Base-by-base conservation (phyloP, 2,329 filamentous ascomycete species). In the Talaromyces rugulosus region DNA sequence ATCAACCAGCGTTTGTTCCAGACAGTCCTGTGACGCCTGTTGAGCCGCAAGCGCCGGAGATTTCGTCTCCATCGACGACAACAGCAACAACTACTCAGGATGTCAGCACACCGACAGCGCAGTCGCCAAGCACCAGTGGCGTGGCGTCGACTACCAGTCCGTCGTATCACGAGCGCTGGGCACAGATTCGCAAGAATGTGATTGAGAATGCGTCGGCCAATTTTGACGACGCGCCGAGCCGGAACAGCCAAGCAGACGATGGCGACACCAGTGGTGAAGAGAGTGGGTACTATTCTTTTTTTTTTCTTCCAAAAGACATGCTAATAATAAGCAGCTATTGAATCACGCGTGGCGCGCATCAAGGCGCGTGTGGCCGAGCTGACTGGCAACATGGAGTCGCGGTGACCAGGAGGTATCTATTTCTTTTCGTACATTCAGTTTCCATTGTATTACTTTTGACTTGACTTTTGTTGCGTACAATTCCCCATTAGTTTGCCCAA, bases 301-400 rank as follows among this genome's bases (percentile, higher is more conserved):
- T 33, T 33, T 33, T 33, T 9, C 5, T 14, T 40, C n/a, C 1
- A n/a, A 6, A 16, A 40, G 7, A n/a, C 4, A 34, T 4, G 36
- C 30, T 53, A 31, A 53, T 31, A 16, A 33, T 53, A 47, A 9
- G 30, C 14, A 96, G 92, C 93, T 40, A 98, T 98, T 71, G 95
- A 99, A 77, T 93, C 92, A 56, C 91, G 95, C 67, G 95, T 98
- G 63, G 95, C 95, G 56, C 90, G 95, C 66, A 99, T 99, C 84
- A 98, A 97, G 80, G 95, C 95, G 63, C 89, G 95, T 65, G 95
- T 99, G 62, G 95, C 95, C 58, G 92, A 97, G 75, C 80, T 99
- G 69, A 99, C 95, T 1, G 89, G 89, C 69, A 91, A 90, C 75
- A 91, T 91, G 85, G 90, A 94, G 71, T 68, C 69, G 12, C 67